Evolutionary conservation across 1,284 basidiomycete genomes (phyloP), one percentile per base, ranked within the genome.

Genomic region (Sporisorium iseilematis-ciliati): DNA sequence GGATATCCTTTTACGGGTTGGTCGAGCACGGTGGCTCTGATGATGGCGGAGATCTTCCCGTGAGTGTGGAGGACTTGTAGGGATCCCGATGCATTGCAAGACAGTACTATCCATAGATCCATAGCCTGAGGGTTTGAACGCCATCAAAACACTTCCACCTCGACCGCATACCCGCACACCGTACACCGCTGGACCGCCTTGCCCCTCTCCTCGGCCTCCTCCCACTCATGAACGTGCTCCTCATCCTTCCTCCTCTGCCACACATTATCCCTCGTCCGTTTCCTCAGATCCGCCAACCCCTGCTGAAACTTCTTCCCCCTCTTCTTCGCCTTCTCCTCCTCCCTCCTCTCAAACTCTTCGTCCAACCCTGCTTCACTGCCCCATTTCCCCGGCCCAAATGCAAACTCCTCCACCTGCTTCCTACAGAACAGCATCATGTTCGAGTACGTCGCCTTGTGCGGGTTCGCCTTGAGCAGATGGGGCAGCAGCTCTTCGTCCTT

Each of bases 361-460:
- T 99, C 97, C 42, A 99, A 86, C 1, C 91, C 94, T 82, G 96
- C 93, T 11, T 93, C 89, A 0, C 94, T 94, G 0, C 94, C 95
- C 97, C 97, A 99, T 86, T 98, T 99, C 79, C 92, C 91, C 11
- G 77, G 75, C 11, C 83, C 84, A 91, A 93, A 98, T 2, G 97
- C 96, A 84, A 96, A 98, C 26, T 91, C 92, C 85, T 99, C 97
- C 3, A 99, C 95, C 86, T 97, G 95, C 79, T 88, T 91, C 25
- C 97, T 91, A 7, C 98, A 88, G 86, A 94, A 99, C 25, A 99
- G 89, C 97, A 99, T 99, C 97, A 99, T 99, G 87, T 99, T 99
- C 52, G 92, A 92, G 84, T 94, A 99, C 0, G 94, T 97, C 23
- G 94, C 93, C 74, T 94, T 93, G 87, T 99, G 95, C 2, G 97